Evolutionary conservation across 2,329 filamentous ascomycete species (phyloP).

Genomic region (Phyllosticta citriasiana): DNA sequence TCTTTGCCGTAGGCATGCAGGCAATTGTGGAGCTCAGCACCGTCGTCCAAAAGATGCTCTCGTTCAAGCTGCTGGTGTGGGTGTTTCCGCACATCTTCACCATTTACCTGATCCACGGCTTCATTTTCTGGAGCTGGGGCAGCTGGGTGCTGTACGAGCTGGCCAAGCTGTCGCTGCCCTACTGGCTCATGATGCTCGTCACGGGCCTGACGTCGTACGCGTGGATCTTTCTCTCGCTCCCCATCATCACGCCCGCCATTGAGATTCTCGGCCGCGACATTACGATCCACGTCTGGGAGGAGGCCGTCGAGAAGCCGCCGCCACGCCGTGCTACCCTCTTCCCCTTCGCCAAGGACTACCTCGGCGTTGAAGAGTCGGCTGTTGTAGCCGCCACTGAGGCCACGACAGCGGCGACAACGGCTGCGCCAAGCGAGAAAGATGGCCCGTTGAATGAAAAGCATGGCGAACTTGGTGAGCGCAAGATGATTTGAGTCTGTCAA

Average conservation of each 20-base stretch:
- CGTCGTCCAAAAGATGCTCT: slow-evolving; percentile 32
- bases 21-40: slow-evolving; percentile 27
- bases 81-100: slow-evolving; percentile 42
- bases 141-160: slow-evolving; percentile 28
- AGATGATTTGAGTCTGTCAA: neutral
- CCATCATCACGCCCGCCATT: slow-evolving; percentile 29
- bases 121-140: slow-evolving; percentile 37
- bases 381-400: neutral
- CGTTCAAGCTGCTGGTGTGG: slow-evolving; percentile 28
- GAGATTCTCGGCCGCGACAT: slow-evolving; percentile 31
- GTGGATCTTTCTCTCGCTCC: slow-evolving; percentile 22
- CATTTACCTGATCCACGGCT: slow-evolving; percentile 39
- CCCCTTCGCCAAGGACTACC: slow-evolving; percentile 16
- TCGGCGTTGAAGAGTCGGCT: slow-evolving; percentile 2
- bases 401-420: neutral
- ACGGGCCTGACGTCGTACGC: slow-evolving; percentile 28
- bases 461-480: neutral
- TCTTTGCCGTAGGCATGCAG: slow-evolving; percentile 31
- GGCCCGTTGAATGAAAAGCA: neutral
- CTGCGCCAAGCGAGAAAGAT: neutral
- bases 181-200: slow-evolving; percentile 26
- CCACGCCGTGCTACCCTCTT: slow-evolving; percentile 23
- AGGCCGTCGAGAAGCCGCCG: slow-evolving; percentile 25
- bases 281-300: slow-evolving; percentile 27
- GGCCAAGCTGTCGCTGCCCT: slow-evolving; percentile 20